phyloP scores from a whole-genome alignment of 2,329 filamentous ascomycete genomes.

The Microcyclospora tardicrescens region DNA sequence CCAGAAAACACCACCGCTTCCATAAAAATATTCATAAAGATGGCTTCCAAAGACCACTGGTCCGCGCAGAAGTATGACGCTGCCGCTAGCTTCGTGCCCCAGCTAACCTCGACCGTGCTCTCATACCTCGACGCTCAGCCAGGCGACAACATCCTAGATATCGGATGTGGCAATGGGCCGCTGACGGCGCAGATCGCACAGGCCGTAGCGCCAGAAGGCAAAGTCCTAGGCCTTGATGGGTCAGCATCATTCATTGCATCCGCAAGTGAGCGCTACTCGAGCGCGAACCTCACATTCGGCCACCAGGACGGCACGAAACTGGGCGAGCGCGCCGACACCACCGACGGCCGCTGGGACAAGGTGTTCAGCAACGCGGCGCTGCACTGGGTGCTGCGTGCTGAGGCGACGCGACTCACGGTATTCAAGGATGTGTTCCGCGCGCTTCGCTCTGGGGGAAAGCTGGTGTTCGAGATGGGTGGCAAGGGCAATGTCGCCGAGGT shows the following conservation, averaged over 20 bases:
- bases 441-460: slow-evolving; percentile 43
- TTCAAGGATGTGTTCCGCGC: slow-evolving; percentile 40
- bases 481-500: slow-evolving; percentile 56
- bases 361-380: slow-evolving; percentile 32
- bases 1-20: too few species aligned
- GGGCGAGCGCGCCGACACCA: slow-evolving; percentile 7
- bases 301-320: slow-evolving; percentile 23
- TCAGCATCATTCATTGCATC: slow-evolving; percentile 28
- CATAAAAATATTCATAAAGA: too few species aligned
- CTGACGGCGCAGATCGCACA: slow-evolving; percentile 28
- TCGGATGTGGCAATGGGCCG: slow-evolving; percentile 29
- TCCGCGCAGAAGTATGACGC: slow-evolving; percentile 21
- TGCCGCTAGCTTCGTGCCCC: slow-evolving; percentile 29
- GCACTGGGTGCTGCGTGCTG: slow-evolving; percentile 38
- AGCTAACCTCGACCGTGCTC: slow-evolving; percentile 27
- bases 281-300: slow-evolving; percentile 15
- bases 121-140: slow-evolving; percentile 24
- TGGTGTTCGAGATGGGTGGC: slow-evolving; percentile 61
- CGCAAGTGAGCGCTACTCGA: slow-evolving; percentile 16
- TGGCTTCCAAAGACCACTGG: slow-evolving; percentile 19
- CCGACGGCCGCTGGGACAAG: slow-evolving; percentile 23
- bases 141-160: slow-evolving; percentile 27
- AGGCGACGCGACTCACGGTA: slow-evolving; percentile 34
- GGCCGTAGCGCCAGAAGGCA: slow-evolving; percentile 8
- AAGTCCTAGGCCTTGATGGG: slow-evolving; percentile 28